Conservation (phyloP, 441 rosid genomes). For the Populus hybrid region DNA sequence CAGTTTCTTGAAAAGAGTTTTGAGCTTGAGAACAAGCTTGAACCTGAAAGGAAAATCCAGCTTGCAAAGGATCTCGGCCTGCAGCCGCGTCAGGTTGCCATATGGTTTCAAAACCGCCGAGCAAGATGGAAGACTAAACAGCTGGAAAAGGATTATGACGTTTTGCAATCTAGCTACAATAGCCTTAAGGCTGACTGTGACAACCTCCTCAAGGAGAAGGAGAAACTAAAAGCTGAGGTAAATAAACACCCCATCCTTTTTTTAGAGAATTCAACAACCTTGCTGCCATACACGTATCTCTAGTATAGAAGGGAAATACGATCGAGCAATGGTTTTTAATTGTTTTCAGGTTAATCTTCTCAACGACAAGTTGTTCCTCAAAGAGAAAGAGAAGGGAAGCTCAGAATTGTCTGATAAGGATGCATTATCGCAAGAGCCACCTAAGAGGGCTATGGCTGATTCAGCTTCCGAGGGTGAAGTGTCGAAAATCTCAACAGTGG, state of each 20-base stretch:
- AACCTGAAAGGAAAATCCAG: conserved; percentile 70
- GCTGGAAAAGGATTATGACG: conserved; percentile 57
- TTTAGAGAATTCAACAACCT: neutral
- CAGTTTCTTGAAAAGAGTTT: conserved; percentile 66
- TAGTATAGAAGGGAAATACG: too few relatives aligned
- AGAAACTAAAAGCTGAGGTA: conserved; percentile 52
- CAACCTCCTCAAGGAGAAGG: conserved; percentile 44
- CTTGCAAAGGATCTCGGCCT: conserved; percentile 67
- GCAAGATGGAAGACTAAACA: conserved; percentile 72
- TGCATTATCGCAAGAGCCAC: conserved; percentile 28
- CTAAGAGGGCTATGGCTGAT: conserved; percentile 28
- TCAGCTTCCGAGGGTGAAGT: conserved; percentile 39
- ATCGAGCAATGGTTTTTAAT: neutral
- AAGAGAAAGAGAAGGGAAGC: conserved; percentile 30
- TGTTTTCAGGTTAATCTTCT: conserved; percentile 41
- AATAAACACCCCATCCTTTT: neutral
- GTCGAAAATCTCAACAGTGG: conserved; percentile 33
- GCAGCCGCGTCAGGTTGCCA: conserved; percentile 70
- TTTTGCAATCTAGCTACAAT: conserved; percentile 41
- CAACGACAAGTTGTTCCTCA: conserved; percentile 34
- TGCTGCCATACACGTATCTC: neutral
- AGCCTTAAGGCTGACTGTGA: conserved; percentile 52
- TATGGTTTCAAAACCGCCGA: conserved; percentile 80
- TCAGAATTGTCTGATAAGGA: conserved; percentile 29
- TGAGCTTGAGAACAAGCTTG: conserved; percentile 73